A percentile compares a stretch with the other conserved stretches of the same genome.
Conservation (phyloP, 352 stramenopile species). For the Globisporangium paroecandrum region DNA sequence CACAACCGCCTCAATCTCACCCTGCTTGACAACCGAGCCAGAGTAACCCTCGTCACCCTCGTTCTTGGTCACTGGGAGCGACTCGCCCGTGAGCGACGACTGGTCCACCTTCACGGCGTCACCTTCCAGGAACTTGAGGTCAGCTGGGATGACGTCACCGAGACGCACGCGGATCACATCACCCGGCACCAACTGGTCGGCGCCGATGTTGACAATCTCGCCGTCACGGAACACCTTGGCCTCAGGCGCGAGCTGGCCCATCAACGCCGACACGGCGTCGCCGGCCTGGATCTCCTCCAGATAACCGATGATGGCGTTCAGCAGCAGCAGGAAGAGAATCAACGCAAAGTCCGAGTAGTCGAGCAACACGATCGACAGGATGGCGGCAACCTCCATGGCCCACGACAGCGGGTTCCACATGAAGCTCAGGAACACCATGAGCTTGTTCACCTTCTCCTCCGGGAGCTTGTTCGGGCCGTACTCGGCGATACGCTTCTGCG, state of each 20-base stretch:
- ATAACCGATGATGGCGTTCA: constrained; percentile 77
- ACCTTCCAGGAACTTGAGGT: constrained; percentile 84
- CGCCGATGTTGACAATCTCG: constrained; percentile 58
- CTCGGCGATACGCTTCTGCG: constrained; percentile 65
- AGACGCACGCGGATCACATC: constrained; percentile 77
- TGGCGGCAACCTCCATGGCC: constrained; percentile 74
- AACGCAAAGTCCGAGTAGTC: constrained; percentile 76
- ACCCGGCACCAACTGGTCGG: constrained; percentile 65
- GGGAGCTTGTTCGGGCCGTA: constrained; percentile 83
- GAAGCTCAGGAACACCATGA: constrained; percentile 72
- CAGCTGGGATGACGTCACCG: constrained; percentile 90
- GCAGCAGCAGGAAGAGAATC: constrained; percentile 65
- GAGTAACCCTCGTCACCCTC: constrained; percentile 79
- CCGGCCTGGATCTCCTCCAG: constrained; percentile 85
- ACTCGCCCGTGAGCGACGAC: constrained; percentile 93
- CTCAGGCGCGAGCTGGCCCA: constrained; percentile 84
- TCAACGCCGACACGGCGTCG: constrained; percentile 86
- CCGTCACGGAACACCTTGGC: constrained; percentile 84
- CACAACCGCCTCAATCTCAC: constrained; percentile 90
- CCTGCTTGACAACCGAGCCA: constrained; percentile 82
- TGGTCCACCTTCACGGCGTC: constrained; percentile 87
- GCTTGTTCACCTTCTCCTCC: constrained; percentile 75
- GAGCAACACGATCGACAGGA: constrained; percentile 72
- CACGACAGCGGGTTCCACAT: constrained; percentile 85
- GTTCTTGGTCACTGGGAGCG: constrained; percentile 88